Percentiles rank a stretch among this genome's conserved stretches.
These are phyloP conservation scores for Diplodia corticola DNA, from an alignment of 2,329 filamentous ascomycete genomes.

Conservation along the genomic window DNA sequence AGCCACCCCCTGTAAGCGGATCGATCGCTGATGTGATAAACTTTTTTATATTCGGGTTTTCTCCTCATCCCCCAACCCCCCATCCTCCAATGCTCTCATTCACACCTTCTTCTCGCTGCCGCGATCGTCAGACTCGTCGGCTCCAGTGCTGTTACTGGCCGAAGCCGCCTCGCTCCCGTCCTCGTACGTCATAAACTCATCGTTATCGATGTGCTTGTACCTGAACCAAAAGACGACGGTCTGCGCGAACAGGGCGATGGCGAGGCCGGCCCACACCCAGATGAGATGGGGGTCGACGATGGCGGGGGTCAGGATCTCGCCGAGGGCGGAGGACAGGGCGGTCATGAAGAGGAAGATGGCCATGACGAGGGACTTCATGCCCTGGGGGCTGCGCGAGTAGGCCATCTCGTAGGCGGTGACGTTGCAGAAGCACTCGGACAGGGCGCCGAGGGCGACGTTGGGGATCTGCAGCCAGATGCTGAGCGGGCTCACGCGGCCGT, in stretches of 20 bases:
- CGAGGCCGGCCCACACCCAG: constrained; percentile 49
- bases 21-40: too few relatives aligned
- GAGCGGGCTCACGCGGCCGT: constrained; percentile 40
- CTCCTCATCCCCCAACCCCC: not conserved
- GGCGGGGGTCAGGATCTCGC: constrained; percentile 14
- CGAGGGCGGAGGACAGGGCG: constrained; percentile 18
- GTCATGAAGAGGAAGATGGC: constrained; percentile 44
- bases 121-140: not conserved
- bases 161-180: not conserved
- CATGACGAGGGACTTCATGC: constrained; percentile 47
- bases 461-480: constrained; percentile 48
- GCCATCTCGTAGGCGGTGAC: constrained; percentile 50
- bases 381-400: constrained; percentile 44
- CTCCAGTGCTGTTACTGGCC: not conserved
- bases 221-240: constrained; percentile 51
- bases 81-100: not conserved
- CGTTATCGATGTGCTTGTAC: constrained; percentile 51
- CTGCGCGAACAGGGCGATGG: constrained; percentile 51
- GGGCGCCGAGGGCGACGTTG: constrained; percentile 39
- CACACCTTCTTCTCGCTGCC: not conserved
- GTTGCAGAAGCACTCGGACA: constrained; percentile 46
- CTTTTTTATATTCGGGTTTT: too few relatives aligned
- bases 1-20: too few relatives aligned
- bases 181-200: constrained; percentile 44
- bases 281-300: constrained; percentile 22